Percentiles rank a stretch among this genome's conserved stretches.
phyloP scores from a whole-genome alignment of 768 basidiomycete genomes.

The Suillus sp. region DNA sequence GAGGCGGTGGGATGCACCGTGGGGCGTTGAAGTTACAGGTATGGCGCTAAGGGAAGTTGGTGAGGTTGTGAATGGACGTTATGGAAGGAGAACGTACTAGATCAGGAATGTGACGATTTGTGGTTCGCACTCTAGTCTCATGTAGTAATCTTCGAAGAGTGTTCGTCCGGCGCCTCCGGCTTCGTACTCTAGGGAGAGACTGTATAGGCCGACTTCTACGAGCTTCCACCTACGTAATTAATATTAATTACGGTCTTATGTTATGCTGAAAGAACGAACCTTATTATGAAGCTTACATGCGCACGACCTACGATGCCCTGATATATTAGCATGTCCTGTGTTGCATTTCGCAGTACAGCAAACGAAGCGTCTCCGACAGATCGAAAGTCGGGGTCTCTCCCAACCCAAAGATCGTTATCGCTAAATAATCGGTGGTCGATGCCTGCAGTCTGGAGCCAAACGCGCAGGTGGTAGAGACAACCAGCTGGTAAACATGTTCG shows the following conservation, averaged over 20 bases:
- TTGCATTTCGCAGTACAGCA: constrained; percentile 47
- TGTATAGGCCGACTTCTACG: constrained; percentile 46
- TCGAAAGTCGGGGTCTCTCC: constrained; percentile 64
- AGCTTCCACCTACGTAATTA: constrained; percentile 48
- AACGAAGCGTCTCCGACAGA: constrained; percentile 59
- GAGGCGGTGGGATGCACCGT: constrained; percentile 60
- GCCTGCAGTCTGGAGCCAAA: constrained; percentile 62
- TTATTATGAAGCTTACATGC: constrained; percentile 55
- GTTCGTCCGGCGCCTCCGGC: constrained; percentile 59
- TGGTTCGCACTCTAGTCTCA: constrained; percentile 58
- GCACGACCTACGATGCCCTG: constrained; percentile 58
- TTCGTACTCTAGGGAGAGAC: constrained; percentile 65
- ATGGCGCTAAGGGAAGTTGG: constrained; percentile 43
- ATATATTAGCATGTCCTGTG: constrained; percentile 52
- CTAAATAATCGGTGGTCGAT: constrained; percentile 66
- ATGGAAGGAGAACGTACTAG: constrained; percentile 45
- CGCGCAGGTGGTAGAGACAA: constrained; percentile 57
- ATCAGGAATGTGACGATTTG: constrained; percentile 57
- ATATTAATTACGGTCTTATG: neutral
- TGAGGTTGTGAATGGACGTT: constrained; percentile 10
- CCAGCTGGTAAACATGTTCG: constrained; percentile 55
- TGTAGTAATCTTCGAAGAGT: constrained; percentile 53
- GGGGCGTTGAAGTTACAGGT: constrained; percentile 54
- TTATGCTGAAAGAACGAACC: constrained; percentile 34
- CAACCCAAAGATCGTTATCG: constrained; percentile 67